Evolutionary conservation across 768 basidiomycete species (phyloP).

Genomic region (Russula virescens): DNA sequence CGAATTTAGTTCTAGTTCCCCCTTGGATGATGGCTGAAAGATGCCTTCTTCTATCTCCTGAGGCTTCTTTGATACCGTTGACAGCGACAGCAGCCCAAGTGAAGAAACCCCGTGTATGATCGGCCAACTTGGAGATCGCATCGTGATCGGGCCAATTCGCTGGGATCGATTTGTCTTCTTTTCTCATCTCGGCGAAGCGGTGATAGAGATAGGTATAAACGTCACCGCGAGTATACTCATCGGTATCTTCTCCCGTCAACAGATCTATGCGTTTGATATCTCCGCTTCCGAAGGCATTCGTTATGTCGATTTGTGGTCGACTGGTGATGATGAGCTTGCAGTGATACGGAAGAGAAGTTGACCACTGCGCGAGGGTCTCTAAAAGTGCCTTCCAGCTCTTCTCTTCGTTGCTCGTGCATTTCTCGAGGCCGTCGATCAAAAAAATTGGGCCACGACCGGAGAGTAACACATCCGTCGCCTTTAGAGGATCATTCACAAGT

Average conservation of each 20-base stretch:
- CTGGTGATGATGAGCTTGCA: slow-evolving; percentile 20
- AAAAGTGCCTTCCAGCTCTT: background rate
- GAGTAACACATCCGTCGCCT: background rate
- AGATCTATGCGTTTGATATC: slow-evolving; percentile 12
- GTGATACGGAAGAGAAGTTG: slow-evolving; percentile 8
- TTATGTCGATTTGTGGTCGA: slow-evolving; percentile 11
- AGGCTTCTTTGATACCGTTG: slow-evolving; percentile 3
- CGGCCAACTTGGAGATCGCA: background rate
- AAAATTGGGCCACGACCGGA: slow-evolving; percentile 1
- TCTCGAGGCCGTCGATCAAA: slow-evolving; percentile 16
- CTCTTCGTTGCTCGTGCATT: slow-evolving; percentile 3
- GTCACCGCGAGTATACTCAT: background rate
- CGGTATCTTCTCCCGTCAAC: slow-evolving; percentile 6
- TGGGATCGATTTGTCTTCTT: slow-evolving; percentile 7
- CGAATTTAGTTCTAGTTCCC: slow-evolving; percentile 8
- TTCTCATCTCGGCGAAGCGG: slow-evolving; percentile 15
- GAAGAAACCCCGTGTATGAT: slow-evolving; percentile 10
- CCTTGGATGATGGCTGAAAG: slow-evolving; percentile 1
- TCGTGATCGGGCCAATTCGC: slow-evolving; percentile 12
- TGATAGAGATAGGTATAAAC: slow-evolving; percentile 8
- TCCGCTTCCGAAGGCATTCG: slow-evolving; percentile 2
- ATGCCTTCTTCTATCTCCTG: background rate
- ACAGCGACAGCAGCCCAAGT: slow-evolving; percentile 15
- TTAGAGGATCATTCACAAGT: slow-evolving; percentile 10
- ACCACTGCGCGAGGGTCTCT: slow-evolving; percentile 8